These are phyloP conservation scores for Lonicera japonica DNA, from an alignment of 129 eudicot species.

Conservation along the genomic window DNA sequence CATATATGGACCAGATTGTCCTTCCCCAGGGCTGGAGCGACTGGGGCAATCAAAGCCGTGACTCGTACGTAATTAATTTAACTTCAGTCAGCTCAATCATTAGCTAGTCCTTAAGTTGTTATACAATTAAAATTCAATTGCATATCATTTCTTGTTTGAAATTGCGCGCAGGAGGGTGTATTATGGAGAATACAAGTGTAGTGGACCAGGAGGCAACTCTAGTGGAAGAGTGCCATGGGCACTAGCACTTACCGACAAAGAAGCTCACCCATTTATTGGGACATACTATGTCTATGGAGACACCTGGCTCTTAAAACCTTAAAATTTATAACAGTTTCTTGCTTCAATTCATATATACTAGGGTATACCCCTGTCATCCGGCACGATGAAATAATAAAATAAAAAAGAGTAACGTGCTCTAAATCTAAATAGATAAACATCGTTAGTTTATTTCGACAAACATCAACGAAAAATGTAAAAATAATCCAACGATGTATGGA, in stretches of 20 bases:
- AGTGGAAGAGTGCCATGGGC: slow-evolving; percentile 51
- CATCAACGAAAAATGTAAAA: too few relatives aligned
- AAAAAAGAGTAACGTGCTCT: too few relatives aligned
- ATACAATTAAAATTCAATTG: too few relatives aligned
- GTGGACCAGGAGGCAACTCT: slow-evolving; percentile 44
- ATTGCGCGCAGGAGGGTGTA: slow-evolving; percentile 37
- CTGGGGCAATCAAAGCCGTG: slow-evolving; percentile 41
- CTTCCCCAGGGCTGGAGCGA: slow-evolving; percentile 59
- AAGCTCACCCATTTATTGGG: slow-evolving; percentile 48
- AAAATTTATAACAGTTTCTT: too few relatives aligned
- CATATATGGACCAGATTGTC: slow-evolving; percentile 41
- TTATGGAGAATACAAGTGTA: slow-evolving; percentile 54
- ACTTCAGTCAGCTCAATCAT: background rate
- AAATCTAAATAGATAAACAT: too few relatives aligned
- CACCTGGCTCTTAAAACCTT: slow-evolving; percentile 39
- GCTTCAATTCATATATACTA: too few relatives aligned
- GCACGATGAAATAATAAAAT: too few relatives aligned
- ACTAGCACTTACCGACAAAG: slow-evolving; percentile 37
- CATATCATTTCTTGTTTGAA: too few relatives aligned
- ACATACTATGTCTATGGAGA: slow-evolving; percentile 42
- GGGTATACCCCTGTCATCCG: too few relatives aligned
- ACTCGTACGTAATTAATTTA: slow-evolving; percentile 35
- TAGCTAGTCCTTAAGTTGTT: too few relatives aligned
- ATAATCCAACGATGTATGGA: too few relatives aligned
- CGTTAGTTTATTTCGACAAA: too few relatives aligned